phyloP scores from a whole-genome alignment of 805 yeast genomes.

The Metschnikowia reukaufii region DNA sequence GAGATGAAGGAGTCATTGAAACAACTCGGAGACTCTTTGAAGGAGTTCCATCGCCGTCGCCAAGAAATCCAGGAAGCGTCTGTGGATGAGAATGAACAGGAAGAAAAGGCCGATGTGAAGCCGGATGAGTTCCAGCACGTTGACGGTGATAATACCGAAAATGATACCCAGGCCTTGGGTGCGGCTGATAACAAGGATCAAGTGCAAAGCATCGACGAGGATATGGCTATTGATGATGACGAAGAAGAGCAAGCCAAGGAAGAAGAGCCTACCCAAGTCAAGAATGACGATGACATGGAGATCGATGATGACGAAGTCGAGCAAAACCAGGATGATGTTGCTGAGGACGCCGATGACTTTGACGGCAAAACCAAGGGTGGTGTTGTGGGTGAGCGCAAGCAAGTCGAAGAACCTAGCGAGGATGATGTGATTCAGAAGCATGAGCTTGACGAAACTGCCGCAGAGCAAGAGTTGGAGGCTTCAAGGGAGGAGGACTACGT shows the following conservation, averaged over 20 bases:
- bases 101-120: constrained; percentile 60
- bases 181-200: constrained; percentile 76
- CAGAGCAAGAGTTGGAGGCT: constrained; percentile 16
- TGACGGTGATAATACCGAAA: constrained; percentile 74
- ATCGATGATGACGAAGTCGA: constrained; percentile 33
- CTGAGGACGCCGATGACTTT: constrained; percentile 38
- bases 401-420: constrained; percentile 19
- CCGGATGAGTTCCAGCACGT: constrained; percentile 87
- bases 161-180: constrained; percentile 90
- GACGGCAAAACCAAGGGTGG: constrained; percentile 53
- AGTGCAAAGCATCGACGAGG: constrained; percentile 71
- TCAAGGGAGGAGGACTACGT: constrained; percentile 19
- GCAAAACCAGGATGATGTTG: constrained; percentile 26
- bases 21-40: constrained; percentile 87
- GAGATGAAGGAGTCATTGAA: constrained; percentile 75
- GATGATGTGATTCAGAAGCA: constrained; percentile 20
- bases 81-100: constrained; percentile 44
- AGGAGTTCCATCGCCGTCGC: constrained; percentile 87
- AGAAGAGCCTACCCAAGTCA: constrained; percentile 27
- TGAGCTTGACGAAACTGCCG: constrained; percentile 13
- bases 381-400: constrained; percentile 47
- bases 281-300: constrained; percentile 28
- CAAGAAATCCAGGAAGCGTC: constrained; percentile 80
- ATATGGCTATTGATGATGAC: constrained; percentile 79
- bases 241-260: constrained; percentile 25